Evolutionary conservation across 495 filamentous ascomycete genomes (phyloP).

Genomic region (Pseudevernia furfuracea): DNA sequence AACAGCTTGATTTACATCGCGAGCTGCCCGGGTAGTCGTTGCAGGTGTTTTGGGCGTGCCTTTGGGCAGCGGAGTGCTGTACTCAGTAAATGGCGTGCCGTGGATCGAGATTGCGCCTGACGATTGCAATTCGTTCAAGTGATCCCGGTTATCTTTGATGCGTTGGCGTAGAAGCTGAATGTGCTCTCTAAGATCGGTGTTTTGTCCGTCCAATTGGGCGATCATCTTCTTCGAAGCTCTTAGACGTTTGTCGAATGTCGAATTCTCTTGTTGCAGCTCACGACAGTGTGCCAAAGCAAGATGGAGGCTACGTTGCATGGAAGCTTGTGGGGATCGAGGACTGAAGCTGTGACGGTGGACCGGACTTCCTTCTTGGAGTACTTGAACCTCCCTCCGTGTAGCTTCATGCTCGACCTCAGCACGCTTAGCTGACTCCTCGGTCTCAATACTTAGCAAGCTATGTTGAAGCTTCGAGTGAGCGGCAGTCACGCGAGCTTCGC

Average conservation of each 20-base stretch:
- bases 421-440: constrained; percentile 74
- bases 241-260: constrained; percentile 53
- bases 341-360: constrained; percentile 38
- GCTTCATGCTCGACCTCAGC: constrained; percentile 91
- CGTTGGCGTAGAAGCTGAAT: constrained; percentile 68
- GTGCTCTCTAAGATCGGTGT: constrained; percentile 56
- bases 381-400: constrained; percentile 82
- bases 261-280: constrained; percentile 57
- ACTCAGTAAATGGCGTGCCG: constrained; percentile 41
- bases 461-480: constrained; percentile 92
- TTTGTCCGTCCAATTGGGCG: constrained; percentile 58
- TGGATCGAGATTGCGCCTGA: constrained; percentile 44
- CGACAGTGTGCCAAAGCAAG: constrained; percentile 45
- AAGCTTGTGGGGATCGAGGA: constrained; percentile 34
- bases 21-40: constrained; percentile 29
- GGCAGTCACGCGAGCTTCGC: constrained; percentile 68
- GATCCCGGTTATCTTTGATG: constrained; percentile 79
- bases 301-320: constrained; percentile 38
- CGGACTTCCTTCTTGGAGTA: constrained; percentile 54
- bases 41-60: constrained; percentile 43
- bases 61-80: constrained; percentile 41
- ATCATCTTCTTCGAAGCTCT: constrained; percentile 69
- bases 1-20: constrained; percentile 34
- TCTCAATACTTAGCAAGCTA: constrained; percentile 77
- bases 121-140: constrained; percentile 59